Evolutionary conservation across 139 green algal genomes (phyloP), one percentile per base, ranked within the genome.

Genomic region (Pleodorina starrii): DNA sequence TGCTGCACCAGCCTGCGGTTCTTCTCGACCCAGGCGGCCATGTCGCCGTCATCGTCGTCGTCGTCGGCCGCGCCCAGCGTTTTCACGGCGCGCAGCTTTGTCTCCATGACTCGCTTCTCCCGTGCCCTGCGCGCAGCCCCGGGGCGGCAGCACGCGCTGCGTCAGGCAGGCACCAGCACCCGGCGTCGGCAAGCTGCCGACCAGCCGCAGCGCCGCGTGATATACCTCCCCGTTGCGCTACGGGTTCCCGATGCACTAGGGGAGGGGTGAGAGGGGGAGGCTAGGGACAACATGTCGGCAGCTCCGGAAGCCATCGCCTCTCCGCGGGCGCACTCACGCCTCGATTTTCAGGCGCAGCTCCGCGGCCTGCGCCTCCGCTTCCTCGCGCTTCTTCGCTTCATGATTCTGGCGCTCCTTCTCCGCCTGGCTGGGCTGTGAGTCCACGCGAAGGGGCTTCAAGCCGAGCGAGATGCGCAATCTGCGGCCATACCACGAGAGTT

Each of bases 381-480:
- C 69, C 35, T 50, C 48, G 5, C 38, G 43, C 69, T 89, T 89
- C 23, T 82, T 89, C 3, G 69, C 84, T 51, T 76, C 69, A 82
- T 81, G 59, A 40, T 85, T 84, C 50, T 51, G 72, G 11, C 69
- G 90, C 85, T 76, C 44, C 59, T 87, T 51, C 1, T 79, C 44
- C 5, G 63, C 82, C 35, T 88, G 17, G 68, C 29, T 89, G 35
- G 48, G 48, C 44, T 40, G 75, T 0, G 42, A 63, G 32, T 88
- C 91, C 51, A 87, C 72, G 21, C 44, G 88, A 36, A 98, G 89
- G 0, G 96, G 96, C 90, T 96, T 96, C 5, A 98, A 78, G 23
- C 96, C 96, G 35, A 98, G 76, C 0, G 93, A 95, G 0, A 92
- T 90, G 66, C 96, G 93, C 32, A 98, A 83, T 89, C 94, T 97